Evolutionary conservation across 139 green algal species (phyloP).

Genomic region (Closterium sp.): DNA sequence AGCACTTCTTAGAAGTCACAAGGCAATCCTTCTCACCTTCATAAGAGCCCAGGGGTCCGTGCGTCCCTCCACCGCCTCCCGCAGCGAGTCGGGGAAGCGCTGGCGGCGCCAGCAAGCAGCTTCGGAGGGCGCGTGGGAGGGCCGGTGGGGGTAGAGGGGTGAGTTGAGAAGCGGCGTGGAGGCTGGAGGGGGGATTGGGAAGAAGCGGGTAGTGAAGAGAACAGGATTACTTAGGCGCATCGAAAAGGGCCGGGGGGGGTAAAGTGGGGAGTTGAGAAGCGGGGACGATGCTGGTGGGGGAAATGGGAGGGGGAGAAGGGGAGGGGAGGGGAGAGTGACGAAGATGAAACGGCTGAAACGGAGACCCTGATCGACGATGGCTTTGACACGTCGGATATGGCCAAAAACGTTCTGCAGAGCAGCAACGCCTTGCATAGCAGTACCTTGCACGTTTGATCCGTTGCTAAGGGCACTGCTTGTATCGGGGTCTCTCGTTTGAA

Average conservation of each 20-base stretch:
- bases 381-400: no score
- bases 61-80: not conserved
- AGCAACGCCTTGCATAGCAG: not conserved
- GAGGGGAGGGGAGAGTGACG: no score
- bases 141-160: not conserved
- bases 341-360: no score
- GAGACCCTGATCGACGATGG: no score
- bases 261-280: no score
- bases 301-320: no score
- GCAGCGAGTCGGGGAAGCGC: not conserved
- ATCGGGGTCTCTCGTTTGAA: not conserved
- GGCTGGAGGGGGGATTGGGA: not conserved
- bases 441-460: not conserved
- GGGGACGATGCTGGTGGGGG: no score
- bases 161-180: not conserved
- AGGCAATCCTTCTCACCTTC: not conserved
- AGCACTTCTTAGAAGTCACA: no score
- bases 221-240: no score
- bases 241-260: no score
- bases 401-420: no score
- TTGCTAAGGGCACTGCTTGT: not conserved
- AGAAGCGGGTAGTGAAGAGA: no score
- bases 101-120: not conserved
- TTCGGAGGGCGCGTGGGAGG: not conserved
- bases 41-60: not conserved